Evolutionary conservation across 2,329 filamentous ascomycete species (phyloP), one percentile per base, ranked within the genome.

Genomic region (Neonectria faginata): DNA sequence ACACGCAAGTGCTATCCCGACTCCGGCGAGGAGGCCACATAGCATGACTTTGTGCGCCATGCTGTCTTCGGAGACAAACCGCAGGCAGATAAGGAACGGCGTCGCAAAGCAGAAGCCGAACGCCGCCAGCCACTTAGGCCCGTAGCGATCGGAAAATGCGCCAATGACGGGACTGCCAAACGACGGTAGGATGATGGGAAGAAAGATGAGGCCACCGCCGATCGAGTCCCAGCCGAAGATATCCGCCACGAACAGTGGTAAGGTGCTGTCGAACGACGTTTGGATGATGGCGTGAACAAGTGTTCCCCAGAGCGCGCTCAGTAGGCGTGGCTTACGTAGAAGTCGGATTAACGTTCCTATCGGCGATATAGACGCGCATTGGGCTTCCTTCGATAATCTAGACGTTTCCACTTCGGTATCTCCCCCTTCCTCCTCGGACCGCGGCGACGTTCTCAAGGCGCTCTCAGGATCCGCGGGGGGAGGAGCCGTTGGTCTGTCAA

Each of bases 121-220:
- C 4, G 75, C 73, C 9, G 76, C 70, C 7, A 78, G 67, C 76
- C 76, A 79, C 59, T 77, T 77, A 3, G 77, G 73, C 0, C 78
- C 78, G 56, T 78, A 77, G n/a, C 70, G 71, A 64, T 79, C 78
- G 10, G 76, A 70, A 39, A 77, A 25, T 20, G 51, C 56, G n/a
- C 78, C 78, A 7, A 77, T 64, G 3, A 77, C 9, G 3, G 77
- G 78, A 3, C 76, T 70, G 3, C 78, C 65, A 48, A 77, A 74
- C 8, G 72, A 71, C 3, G 77, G 77, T 3, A 78, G 33, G 14
- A 78, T 70, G 4, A 78, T 47, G 12, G 77, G 77, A 3, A 79
- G 67, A 56, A 78, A 79, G n/a, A 79, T 71, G 18, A 79, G 68
- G 1, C 77, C 77, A 3, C 74, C 74, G 9, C 77, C 77, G 20